Base-by-base conservation (phyloP, 805 yeast genomes). In the Sugiyamaella floridensis region DNA sequence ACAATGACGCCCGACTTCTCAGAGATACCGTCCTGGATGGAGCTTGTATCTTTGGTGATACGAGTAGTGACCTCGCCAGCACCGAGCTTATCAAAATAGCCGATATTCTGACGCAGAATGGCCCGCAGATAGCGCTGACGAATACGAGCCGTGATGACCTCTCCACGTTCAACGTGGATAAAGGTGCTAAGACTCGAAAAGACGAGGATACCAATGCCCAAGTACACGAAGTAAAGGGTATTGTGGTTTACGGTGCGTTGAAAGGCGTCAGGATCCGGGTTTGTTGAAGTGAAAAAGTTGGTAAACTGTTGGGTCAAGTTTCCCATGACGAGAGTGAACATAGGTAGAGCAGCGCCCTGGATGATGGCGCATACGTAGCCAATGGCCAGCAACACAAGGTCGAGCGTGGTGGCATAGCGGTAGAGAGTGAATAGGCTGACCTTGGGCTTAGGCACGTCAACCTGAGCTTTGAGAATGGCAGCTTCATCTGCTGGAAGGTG, bases 21-120 rank as follows among this genome's bases (percentile, higher is more conserved):
- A 40, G 72, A 66, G 57, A 72, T 70, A 32, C 75, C 76, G 40
- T 70, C 76, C 55, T 73, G 76, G 41, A 72, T 65, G 43, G 65
- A 55, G 20, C 65, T 64, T n/a, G 74, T 71, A 47, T 71, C 75
- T 19, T 69, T 67, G 41, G 74, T 67, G 60, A 72, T 72, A 15
- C 76, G 68, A 9, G 73, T 69, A 15, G 76, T 70, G 40, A 72
- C 71, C 50, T 70, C 72, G 14, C 76, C 76, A n/a, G 74, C 63
- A 14, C 76, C 76, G 14, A 72, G 61, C 44, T 65, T 63, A 55
- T 72, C 76, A 52, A 72, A 73, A 53, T 66, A 73, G 19, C 71
- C 76, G 40, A 72, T 66, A 47, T 72, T 72, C 55, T 72, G 76
- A 42, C 72, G 63, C 45, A 72, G 59, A 9, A 70, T 60, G 0